Conservation (phyloP, 2,329 filamentous ascomycete genomes). For the Biscogniauxia marginata region DNA sequence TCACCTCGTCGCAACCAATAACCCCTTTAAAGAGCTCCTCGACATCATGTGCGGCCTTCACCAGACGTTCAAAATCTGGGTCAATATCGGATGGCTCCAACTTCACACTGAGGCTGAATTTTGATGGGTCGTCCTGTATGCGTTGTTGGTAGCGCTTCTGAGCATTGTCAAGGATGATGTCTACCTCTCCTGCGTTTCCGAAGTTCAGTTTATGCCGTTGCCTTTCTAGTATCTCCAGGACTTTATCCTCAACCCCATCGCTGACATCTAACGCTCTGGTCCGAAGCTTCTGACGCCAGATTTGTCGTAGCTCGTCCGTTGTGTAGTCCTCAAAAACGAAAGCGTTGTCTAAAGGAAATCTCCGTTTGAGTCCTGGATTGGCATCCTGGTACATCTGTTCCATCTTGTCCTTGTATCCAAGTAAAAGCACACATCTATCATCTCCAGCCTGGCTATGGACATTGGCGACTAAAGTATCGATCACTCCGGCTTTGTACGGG, state of each 20-base stretch:
- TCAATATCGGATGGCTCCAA: background rate
- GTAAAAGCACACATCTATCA: slow-evolving; percentile 60
- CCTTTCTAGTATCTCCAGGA: slow-evolving; percentile 47
- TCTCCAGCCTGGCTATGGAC: slow-evolving; percentile 60
- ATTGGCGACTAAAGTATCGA: slow-evolving; percentile 62
- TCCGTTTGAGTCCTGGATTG: slow-evolving; percentile 57
- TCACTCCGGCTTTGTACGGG: slow-evolving; percentile 31
- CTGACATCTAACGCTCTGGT: slow-evolving; percentile 46
- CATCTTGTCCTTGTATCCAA: slow-evolving; percentile 62
- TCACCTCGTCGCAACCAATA: background rate
- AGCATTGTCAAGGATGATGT: slow-evolving; percentile 52
- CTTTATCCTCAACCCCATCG: slow-evolving; percentile 43
- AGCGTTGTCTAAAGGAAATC: slow-evolving; percentile 55
- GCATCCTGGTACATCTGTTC: slow-evolving; percentile 58
- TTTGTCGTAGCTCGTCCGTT: slow-evolving; percentile 47
- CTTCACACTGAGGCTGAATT: background rate
- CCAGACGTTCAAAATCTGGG: background rate
- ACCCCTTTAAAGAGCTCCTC: slow-evolving; percentile 1
- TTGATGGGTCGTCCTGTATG: background rate
- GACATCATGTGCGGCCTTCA: background rate
- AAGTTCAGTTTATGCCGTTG: slow-evolving; percentile 56
- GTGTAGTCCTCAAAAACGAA: slow-evolving; percentile 61
- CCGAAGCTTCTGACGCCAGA: slow-evolving; percentile 55
- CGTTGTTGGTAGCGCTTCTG: slow-evolving; percentile 44
- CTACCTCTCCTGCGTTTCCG: slow-evolving; percentile 62